Conservation (phyloP, 805 yeast species). For the Wickerhamiella azymoides region DNA sequence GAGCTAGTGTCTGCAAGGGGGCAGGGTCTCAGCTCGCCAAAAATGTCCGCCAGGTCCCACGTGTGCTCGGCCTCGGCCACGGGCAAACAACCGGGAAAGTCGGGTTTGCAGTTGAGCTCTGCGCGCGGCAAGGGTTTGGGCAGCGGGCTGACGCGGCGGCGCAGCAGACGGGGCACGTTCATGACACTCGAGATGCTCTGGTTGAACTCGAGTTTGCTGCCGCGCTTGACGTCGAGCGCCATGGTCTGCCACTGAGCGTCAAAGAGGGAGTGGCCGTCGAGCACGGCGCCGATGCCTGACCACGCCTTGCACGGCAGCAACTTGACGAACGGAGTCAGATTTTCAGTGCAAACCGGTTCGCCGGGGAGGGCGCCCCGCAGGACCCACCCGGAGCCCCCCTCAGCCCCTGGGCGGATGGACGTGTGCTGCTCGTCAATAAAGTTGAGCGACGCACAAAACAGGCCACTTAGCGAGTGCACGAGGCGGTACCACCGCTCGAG, state of each 20-base stretch:
- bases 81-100: constrained; percentile 69
- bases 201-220: constrained; percentile 32
- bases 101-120: constrained; percentile 60
- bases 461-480: constrained; percentile 68
- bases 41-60: constrained; percentile 49
- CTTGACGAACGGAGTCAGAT: constrained; percentile 83
- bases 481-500: constrained; percentile 53
- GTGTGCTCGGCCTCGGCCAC: constrained; percentile 12
- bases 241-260: constrained; percentile 90
- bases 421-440: constrained; percentile 72
- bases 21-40: constrained; percentile 52
- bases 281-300: constrained; percentile 69
- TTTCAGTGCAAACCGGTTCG: constrained; percentile 94
- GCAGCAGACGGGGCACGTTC: constrained; percentile 53
- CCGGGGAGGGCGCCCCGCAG: constrained; percentile 81
- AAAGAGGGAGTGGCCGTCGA: constrained; percentile 77
- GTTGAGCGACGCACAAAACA: constrained; percentile 89
- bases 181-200: constrained; percentile 61
- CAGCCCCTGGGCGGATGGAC: constrained; percentile 54
- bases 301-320: constrained; percentile 84
- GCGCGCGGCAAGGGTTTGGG: constrained; percentile 68
- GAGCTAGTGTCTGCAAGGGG: constrained; percentile 29
- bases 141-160: constrained; percentile 50
- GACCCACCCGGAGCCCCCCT: constrained; percentile 18
- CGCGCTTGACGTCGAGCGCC: constrained; percentile 65